Conservation (phyloP, 2,329 filamentous ascomycete genomes). For the Aspergillus fischeri region DNA sequence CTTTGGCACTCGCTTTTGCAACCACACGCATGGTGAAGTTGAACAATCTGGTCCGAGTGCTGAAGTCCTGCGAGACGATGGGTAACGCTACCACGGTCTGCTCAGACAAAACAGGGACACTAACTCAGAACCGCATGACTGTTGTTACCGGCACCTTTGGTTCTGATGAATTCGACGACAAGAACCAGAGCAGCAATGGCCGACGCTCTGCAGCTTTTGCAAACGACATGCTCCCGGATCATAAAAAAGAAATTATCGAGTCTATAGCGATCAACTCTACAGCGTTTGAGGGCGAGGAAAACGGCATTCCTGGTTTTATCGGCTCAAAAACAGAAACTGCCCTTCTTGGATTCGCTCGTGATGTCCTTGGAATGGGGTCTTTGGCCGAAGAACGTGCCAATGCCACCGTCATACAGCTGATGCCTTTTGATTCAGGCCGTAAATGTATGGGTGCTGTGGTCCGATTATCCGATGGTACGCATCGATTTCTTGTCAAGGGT, state of each 20-base stretch:
- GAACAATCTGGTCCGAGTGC: slow-evolving; percentile 70
- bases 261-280: slow-evolving; percentile 56
- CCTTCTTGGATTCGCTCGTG: slow-evolving; percentile 62
- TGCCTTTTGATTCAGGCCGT: slow-evolving; percentile 71
- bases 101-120: slow-evolving; percentile 73
- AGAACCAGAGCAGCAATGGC: slow-evolving; percentile 17
- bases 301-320: slow-evolving; percentile 63
- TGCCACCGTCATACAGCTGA: slow-evolving; percentile 60
- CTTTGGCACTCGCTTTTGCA: slow-evolving; percentile 70
- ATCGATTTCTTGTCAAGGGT: slow-evolving; percentile 47
- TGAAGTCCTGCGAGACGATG: slow-evolving; percentile 78
- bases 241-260: slow-evolving; percentile 36
- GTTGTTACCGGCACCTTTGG: slow-evolving; percentile 70
- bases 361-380: slow-evolving; percentile 63
- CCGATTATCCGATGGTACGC: slow-evolving; percentile 31
- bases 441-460: slow-evolving; percentile 59
- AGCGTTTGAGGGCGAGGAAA: slow-evolving; percentile 68
- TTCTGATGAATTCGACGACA: slow-evolving; percentile 11
- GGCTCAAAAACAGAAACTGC: slow-evolving; percentile 77
- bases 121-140: slow-evolving; percentile 74
- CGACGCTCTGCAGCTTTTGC: neutral
- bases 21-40: slow-evolving; percentile 74
- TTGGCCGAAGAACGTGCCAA: slow-evolving; percentile 61
- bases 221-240: slow-evolving; percentile 21
- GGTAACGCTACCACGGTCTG: slow-evolving; percentile 76